phyloP scores from a whole-genome alignment of 106 monocot species.

The Cymbidium sinense region DNA sequence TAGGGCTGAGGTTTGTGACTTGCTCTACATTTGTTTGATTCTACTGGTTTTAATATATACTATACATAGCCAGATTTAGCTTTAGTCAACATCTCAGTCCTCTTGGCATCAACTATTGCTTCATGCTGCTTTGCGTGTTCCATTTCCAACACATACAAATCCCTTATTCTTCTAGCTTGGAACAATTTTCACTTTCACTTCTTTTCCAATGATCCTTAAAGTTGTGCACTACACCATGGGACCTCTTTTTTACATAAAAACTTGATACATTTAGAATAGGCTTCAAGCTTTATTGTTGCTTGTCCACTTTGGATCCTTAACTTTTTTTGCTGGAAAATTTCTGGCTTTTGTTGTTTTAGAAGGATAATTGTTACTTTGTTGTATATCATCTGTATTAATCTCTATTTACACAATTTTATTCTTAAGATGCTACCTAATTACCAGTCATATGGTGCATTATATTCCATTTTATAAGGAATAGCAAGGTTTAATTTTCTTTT shows the following conservation, averaged over 20 bases:
- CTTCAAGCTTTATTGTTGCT: background rate
- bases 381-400: background rate
- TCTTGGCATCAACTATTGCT: no score
- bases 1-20: no score
- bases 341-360: background rate
- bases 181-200: no score
- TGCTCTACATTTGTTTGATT: no score
- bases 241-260: background rate
- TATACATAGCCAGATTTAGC: no score
- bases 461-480: background rate
- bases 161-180: no score
- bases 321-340: background rate
- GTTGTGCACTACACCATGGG: background rate
- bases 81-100: no score
- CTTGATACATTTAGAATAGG: background rate
- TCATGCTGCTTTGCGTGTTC: no score
- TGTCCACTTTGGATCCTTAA: background rate
- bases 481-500: constrained; percentile 3
- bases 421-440: background rate
- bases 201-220: background rate
- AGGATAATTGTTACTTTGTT: background rate
- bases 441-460: background rate
- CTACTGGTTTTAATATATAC: no score
- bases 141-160: no score
- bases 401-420: background rate